phyloP scores from a whole-genome alignment of 2,329 filamentous ascomycete genomes.

The Macrophomina tecta region DNA sequence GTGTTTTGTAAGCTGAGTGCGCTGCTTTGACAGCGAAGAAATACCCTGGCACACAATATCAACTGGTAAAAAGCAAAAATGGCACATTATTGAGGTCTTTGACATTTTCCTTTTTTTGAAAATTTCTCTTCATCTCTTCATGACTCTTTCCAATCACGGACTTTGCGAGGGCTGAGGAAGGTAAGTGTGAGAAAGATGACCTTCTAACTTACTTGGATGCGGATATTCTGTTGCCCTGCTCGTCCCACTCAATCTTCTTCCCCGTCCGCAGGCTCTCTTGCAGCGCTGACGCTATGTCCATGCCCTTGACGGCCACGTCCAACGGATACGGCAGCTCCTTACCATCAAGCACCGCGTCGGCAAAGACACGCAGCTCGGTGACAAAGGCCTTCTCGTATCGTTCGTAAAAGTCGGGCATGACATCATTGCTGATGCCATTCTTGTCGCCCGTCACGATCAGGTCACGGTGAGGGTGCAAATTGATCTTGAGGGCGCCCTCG shows the following conservation, averaged over 20 bases:
- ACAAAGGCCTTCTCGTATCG: slow-evolving; percentile 29
- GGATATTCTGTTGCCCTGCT: slow-evolving; percentile 10
- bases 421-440: slow-evolving; percentile 23
- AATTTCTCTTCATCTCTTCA: too few relatives aligned
- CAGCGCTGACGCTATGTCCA: slow-evolving; percentile 22
- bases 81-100: neutral
- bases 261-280: slow-evolving; percentile 27
- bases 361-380: slow-evolving; percentile 24
- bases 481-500: slow-evolving; percentile 29
- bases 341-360: slow-evolving; percentile 19
- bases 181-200: neutral
- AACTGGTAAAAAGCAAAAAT: neutral
- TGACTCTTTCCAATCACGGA: neutral
- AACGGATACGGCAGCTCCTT: slow-evolving; percentile 20
- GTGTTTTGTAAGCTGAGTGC: neutral
- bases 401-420: slow-evolving; percentile 29
- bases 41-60: neutral
- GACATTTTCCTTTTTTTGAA: neutral
- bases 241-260: slow-evolving; percentile 27
- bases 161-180: neutral
- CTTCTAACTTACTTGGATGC: slow-evolving; percentile 12
- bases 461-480: slow-evolving; percentile 26
- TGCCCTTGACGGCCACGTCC: slow-evolving; percentile 22
- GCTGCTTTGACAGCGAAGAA: neutral
- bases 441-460: slow-evolving; percentile 18